A percentile compares a stretch with the other conserved stretches of the same genome.
phyloP scores from a whole-genome alignment of 768 basidiomycete genomes.

The Boletus edulis region DNA sequence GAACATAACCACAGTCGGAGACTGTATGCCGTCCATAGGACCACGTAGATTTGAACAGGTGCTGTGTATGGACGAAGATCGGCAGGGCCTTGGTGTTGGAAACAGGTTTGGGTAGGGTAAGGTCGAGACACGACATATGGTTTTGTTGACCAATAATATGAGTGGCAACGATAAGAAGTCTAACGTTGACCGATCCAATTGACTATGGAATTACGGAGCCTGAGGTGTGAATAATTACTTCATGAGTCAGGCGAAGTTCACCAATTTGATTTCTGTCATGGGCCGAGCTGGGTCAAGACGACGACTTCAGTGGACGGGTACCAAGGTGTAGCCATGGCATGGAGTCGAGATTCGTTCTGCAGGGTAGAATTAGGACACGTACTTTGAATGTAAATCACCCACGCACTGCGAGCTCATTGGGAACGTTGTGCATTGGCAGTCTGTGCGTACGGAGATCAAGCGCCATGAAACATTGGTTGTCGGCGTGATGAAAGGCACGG shows the following conservation, averaged over 20 bases:
- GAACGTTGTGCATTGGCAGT: neutral
- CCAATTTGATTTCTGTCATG: neutral
- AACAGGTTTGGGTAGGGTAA: no score
- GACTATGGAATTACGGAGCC: no score
- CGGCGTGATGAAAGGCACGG: neutral
- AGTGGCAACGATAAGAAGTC: no score
- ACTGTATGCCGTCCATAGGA: no score
- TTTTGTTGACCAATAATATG: no score
- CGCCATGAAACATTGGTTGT: neutral
- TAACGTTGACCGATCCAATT: no score
- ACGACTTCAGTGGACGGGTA: neutral
- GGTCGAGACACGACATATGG: no score
- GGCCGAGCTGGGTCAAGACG: neutral
- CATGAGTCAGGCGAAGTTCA: neutral
- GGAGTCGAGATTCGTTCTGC: neutral
- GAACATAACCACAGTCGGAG: no score
- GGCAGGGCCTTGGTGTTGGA: no score
- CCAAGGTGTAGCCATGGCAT: neutral
- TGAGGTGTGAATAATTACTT: neutral
- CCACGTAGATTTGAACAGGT: no score
- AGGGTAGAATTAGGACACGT: neutral
- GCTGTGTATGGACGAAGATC: no score
- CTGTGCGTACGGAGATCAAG: neutral
- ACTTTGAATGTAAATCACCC: neutral
- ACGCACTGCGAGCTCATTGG: neutral